Base-by-base conservation (phyloP, 805 yeast species). In the Wickerhamiella kazuoi region DNA sequence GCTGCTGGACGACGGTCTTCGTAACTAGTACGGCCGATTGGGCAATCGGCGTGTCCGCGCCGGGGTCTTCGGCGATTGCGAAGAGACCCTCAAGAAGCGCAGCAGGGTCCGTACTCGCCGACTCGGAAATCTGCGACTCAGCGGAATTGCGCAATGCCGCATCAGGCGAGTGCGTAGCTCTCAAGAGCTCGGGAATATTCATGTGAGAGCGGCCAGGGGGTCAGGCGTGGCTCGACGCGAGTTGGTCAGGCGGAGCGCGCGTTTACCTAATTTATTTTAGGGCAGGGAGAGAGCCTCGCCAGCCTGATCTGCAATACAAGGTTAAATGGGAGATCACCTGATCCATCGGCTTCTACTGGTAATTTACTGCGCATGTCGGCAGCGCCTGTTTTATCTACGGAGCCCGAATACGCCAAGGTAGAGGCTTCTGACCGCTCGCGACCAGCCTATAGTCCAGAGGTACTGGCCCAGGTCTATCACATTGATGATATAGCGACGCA, bases 351-450 rank as follows among this genome's bases (percentile, higher is more conserved):
- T n/a, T n/a, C n/a, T n/a, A n/a, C n/a, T n/a, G n/a, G n/a, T n/a
- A n/a, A n/a, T n/a, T n/a, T n/a, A n/a, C n/a, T 9, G 14, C 16
- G 32, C 14, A 29, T 29, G 32, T 29, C 32, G 7, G 8, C 31
- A 8, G 81, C 93, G 0, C 90, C 93, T 0, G 73, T 73, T 1
- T 61, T 84, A 3, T 79, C 94, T 1, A 74, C 93, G 0, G 67
- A 70, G 24, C 83, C 82, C 46, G 79, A 75, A 43, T 83, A 74
- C 26, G 57, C 59, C 0, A 60, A 67, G 2, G 77, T 75, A 41
- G 28, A 42, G 34, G 44, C 42, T 19, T 3, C 21, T 35, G 37
- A 3, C 41, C 36, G 21, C 49, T 44, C 31, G 47, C 53, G 41
- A 43, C 64, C 42, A 3, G 33, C 23, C 2, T 43, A 45, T 34